These are phyloP conservation scores for Hirsutella minnesotensis DNA, from an alignment of 2,329 filamentous ascomycete genomes.

Conservation along the genomic window DNA sequence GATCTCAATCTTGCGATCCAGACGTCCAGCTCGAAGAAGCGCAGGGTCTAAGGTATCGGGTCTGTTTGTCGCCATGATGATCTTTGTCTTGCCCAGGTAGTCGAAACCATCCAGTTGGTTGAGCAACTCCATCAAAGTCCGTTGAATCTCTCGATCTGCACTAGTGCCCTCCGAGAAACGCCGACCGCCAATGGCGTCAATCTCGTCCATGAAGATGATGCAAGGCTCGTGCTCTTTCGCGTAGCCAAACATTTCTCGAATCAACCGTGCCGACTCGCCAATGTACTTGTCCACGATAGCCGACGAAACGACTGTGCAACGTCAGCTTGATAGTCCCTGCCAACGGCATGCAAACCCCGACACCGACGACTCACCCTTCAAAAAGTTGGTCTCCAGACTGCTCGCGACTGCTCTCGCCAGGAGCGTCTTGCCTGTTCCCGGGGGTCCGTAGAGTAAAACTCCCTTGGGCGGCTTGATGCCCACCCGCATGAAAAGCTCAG, in stretches of 20 bases:
- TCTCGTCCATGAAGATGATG: constrained; percentile 99
- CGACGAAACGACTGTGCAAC: constrained; percentile 72
- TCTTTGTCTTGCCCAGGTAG: constrained; percentile 98
- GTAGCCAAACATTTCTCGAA: constrained; percentile 99
- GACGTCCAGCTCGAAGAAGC: constrained; percentile 77
- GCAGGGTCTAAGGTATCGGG: constrained; percentile 93
- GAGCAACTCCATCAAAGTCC: constrained; percentile 94
- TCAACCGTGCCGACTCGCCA: constrained; percentile 90
- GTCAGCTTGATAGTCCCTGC: constrained; percentile 8
- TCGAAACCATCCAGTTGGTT: constrained; percentile 99
- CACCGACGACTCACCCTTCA: constrained; percentile 58
- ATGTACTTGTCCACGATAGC: constrained; percentile 99
- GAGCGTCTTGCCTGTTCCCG: constrained; percentile 92
- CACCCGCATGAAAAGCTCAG: constrained; percentile 89
- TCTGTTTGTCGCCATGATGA: constrained; percentile 99
- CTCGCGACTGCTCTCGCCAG: constrained; percentile 90
- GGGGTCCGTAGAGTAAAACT: constrained; percentile 88
- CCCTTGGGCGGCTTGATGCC: constrained; percentile 99
- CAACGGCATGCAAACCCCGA: neutral
- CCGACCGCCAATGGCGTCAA: constrained; percentile 94
- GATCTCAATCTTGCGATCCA: constrained; percentile 98
- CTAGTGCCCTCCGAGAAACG: constrained; percentile 96
- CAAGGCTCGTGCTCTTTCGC: constrained; percentile 98
- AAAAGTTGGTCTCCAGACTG: constrained; percentile 93
- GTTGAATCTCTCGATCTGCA: constrained; percentile 94